Evolutionary conservation across 2,329 filamentous ascomycete species (phyloP), one percentile per base, ranked within the genome.

Genomic region (Plectosphaerella plurivora): DNA sequence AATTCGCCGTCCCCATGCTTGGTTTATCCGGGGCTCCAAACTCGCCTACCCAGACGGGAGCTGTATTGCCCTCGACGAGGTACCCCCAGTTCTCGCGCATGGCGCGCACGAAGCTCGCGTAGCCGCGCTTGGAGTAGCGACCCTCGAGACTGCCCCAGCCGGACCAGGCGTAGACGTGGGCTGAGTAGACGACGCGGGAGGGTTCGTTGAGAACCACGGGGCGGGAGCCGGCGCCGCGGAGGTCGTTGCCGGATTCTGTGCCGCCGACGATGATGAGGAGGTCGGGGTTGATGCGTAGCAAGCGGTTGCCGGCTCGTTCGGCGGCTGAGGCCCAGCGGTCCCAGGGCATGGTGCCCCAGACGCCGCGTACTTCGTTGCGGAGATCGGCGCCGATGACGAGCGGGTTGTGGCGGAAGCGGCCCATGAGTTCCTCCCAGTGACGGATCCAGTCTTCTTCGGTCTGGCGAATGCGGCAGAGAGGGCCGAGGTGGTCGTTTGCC

Each of bases 331-430:
- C 85, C 83, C 84, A 88, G 50, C 73, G 74, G 24, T 73, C 68
- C 84, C 86, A 88, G 6, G 79, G 70, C 80, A 87, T 86, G 14
- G 84, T 86, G 33, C 84, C 85, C 83, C 83, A 87, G 39, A 86
- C 70, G 6, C 84, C 84, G 49, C 85, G 78, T 37, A 87, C 83
- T 68, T 88, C 85, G 67, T 88, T 88, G 53, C 84, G 77, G 55
- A 88, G 72, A 66, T 88, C 85, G 1, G 78, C 83, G 22, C 83
- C 85, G 52, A 88, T 78, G 42, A 88, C 85, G 39, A 79, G 70
- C 3, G 80, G 76, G 62, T 88, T 84, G 59, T 75, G 66, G 33
- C 75, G 66, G 54, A 86, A 77, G 2, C 77, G 81, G 33, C 52
- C 61, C 84, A 88, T 88, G 61, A 88, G 72, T 28, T 71, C 75